These are phyloP conservation scores for Tylopilus felleus DNA, from an alignment of 768 basidiomycete genomes.

Conservation along the genomic window DNA sequence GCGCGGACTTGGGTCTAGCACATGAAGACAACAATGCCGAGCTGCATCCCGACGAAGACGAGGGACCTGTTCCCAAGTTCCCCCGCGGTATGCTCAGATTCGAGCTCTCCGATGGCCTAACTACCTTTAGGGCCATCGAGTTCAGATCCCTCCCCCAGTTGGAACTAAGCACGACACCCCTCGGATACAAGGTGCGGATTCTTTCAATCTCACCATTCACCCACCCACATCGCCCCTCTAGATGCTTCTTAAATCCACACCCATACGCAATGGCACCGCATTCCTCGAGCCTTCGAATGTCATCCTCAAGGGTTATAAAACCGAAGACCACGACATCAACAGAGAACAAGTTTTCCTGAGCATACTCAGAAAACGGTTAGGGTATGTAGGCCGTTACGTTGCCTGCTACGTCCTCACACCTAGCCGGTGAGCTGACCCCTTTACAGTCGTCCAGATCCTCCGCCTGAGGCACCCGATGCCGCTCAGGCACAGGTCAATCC, in stretches of 20 bases:
- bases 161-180: constrained; percentile 67
- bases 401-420: not conserved
- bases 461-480: constrained; percentile 8
- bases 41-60: constrained; percentile 52
- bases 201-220: not conserved
- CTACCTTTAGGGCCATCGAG: constrained; percentile 71
- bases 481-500: constrained; percentile 11
- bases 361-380: constrained; percentile 58
- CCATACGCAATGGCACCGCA: constrained; percentile 65
- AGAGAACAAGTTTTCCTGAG: constrained; percentile 60
- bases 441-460: constrained; percentile 27
- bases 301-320: constrained; percentile 54
- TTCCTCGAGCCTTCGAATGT: constrained; percentile 74
- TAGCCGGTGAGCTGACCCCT: not conserved
- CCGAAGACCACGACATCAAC: constrained; percentile 59
- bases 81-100: constrained; percentile 76
- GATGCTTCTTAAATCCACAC: constrained; percentile 69
- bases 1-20: constrained; percentile 45
- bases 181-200: constrained; percentile 74
- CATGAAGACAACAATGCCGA: constrained; percentile 36
- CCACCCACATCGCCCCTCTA: constrained; percentile 27
- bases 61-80: constrained; percentile 78
- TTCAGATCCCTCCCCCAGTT: constrained; percentile 64
- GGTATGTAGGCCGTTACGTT: constrained; percentile 44
- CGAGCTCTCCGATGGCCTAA: constrained; percentile 74